These are phyloP conservation scores for Fusarium kyushuense DNA, from an alignment of 2,329 filamentous ascomycete genomes.

Conservation along the genomic window DNA sequence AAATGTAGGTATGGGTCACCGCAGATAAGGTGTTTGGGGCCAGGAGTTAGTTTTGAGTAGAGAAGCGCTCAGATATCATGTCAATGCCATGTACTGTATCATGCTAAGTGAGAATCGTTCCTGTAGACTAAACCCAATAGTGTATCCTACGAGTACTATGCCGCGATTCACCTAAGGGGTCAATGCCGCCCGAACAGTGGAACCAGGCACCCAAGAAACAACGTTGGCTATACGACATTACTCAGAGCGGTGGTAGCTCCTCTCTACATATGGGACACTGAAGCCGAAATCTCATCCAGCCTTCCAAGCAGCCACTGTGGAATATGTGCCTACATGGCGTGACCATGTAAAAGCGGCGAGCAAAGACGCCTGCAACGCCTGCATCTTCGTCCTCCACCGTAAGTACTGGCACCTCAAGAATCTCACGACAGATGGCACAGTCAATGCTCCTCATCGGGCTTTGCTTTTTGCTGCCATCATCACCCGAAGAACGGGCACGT, in stretches of 20 bases:
- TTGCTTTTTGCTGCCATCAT: slow-evolving; percentile 52
- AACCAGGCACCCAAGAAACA: neutral
- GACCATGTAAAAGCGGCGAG: slow-evolving; percentile 91
- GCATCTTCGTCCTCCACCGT: slow-evolving; percentile 66
- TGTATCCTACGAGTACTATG: slow-evolving; percentile 2
- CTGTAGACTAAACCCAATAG: slow-evolving; percentile 1
- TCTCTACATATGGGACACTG: slow-evolving; percentile 97
- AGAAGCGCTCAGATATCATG: neutral
- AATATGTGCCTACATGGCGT: slow-evolving; percentile 98
- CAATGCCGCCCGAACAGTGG: slow-evolving; percentile 1
- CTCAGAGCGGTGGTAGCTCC: slow-evolving; percentile 83
- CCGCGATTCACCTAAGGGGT: neutral
- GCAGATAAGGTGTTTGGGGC: neutral
- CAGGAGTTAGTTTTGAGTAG: slow-evolving; percentile 6
- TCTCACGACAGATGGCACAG: slow-evolving; percentile 94
- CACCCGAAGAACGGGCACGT: slow-evolving; percentile 50
- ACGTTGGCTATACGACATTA: neutral
- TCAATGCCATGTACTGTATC: slow-evolving; percentile 1
- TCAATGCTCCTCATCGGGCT: slow-evolving; percentile 72
- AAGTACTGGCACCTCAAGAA: slow-evolving; percentile 88
- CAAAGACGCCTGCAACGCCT: slow-evolving; percentile 76
- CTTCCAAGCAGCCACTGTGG: slow-evolving; percentile 89
- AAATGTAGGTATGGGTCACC: neutral
- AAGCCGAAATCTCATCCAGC: slow-evolving; percentile 93
- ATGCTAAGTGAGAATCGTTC: neutral